Evolutionary conservation across 2,329 filamentous ascomycete species (phyloP), one percentile per base, ranked within the genome.

Genomic region (Onygenales sp.): DNA sequence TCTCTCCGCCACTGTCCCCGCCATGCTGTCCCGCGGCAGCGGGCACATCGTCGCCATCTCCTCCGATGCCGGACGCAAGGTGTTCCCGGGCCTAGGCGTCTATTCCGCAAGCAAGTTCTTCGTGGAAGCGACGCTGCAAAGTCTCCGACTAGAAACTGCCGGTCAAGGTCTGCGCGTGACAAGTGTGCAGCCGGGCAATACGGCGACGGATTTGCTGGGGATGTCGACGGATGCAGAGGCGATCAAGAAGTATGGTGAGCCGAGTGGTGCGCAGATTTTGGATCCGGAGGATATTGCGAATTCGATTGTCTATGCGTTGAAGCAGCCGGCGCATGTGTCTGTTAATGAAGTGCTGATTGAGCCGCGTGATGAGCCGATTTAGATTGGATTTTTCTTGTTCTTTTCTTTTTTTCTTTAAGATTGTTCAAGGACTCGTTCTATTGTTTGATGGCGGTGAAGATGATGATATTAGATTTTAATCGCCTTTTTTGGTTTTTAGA

Each of bases 81-180:
- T 89, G 6, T 91, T 91, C 72, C 86, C 87, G 0, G 87, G 87
- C 0, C 72, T 91, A 10, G 87, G 87, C 51, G 87, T 92, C 37
- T 92, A 92, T 75, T 88, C 85, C 0, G 87, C 85, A 31, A 86
- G 81, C 69, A 92, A 92, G 67, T 89, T 91, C 77, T 92, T 92
- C 65, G 86, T 92, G 52, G 87, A 92, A 67, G 87, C 86, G 1
- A 87, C 86, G 0, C 75, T 92, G n/a, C 87, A 91, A 68, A 77
- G 77, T 34, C 69, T 92, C 59, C 81, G 87, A 7, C 70, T 91
- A 6, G 87, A 92, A 74, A 91, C 86, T 0, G 87, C 84, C 0
- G 86, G 85, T 0, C 80, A 79, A 0, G 87, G 87, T 0, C 70
- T 92, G 48, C 77, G 86, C 2, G 86, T 92, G 42, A 90, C 87